Evolutionary conservation across 1,139 yeast genomes (phyloP), one percentile per base, ranked within the genome.

Genomic region (Blastobotrys raffinosifermentans): DNA sequence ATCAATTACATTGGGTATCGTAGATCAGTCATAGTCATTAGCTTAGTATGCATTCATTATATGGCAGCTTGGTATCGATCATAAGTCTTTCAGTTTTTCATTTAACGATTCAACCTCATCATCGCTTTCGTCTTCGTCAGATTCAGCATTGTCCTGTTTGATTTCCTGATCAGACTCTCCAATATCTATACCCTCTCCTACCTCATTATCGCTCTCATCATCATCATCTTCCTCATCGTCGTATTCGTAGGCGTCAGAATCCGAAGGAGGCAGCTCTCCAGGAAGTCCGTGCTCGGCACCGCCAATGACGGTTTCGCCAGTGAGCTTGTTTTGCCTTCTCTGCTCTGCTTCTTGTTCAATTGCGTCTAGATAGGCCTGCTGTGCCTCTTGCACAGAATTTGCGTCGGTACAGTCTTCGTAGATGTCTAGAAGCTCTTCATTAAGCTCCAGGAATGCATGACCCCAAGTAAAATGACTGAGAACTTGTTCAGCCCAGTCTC

Each of bases 381-480:
- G 94, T 0, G 91, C 96, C 32, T 58, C 62, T 37, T 72, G 67
- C 0, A 93, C 77, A 7, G 91, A 80, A 3, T 72, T 87, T 1
- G 83, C 73, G 52, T 91, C 96, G 0, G 89, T 77, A 59, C 98
- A 91, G 31, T 72, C 57, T 36, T 80, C 81, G 53, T 93, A 93
- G 8, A 80, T 57, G 38, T 77, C 80, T 18, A 93, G 55, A 23
- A 93, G 65, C 47, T 86, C 96, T 46, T 74, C 72, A 57, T 93
- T 93, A 38, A 93, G 77, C 41, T 82, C 80, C 50, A 93, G 63
- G 51, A 91, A 91, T 0, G 86, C 80, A 19, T 75, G 72, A 2
- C 99, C 99, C 96, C 97, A 91, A 1, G 94, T 80, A 56, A 91
- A 91, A 55, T 87, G 77, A 35, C 77, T 71, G 45, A 91, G 62